Evolutionary conservation across 495 filamentous ascomycete species (phyloP), one percentile per base, ranked within the genome.

Genomic region (Penicillium mononematosum): DNA sequence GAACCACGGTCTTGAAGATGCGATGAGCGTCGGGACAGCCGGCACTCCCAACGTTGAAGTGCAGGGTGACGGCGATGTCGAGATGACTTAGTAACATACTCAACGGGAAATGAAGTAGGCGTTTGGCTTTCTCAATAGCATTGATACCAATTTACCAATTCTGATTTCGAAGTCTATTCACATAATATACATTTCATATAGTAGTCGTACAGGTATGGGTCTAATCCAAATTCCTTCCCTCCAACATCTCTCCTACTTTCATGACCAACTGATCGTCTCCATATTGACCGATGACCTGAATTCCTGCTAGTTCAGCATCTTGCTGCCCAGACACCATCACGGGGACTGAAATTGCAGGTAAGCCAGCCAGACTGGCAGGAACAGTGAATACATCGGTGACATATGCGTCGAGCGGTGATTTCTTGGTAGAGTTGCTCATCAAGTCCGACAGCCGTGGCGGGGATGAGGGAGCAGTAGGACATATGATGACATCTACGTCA

Each of bases 371-470:
- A 65, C 89, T 96, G 20, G 95, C 91, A 14, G 94, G 94, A 8
- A 98, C 94, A 0, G 94, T 98, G 70, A 97, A 90, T 14, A 96
- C 90, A 75, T 99, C 94, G 62, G 91, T 96, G 72, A 89, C 87
- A 65, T 96, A 98, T 2, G 82, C 80, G 65, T 85, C 76, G 43
- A 88, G 58, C 0, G 75, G 63, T 14, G 70, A 72, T 11, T 59
- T 50, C 5, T 42, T 48, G 7, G 50, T 58, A 47, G 70, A 70
- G n/a, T 64, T 36, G 51, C 70, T 66, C 52, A 70, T 70, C 6
- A 84, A 62, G 24, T 84, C 74, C 19, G 76, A 78, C 9, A 94
- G 66, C 38, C 66, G 72, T 3, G 94, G 94, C 5, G 95, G 84
- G 5, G 83, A 67, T 3, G 88, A 90, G 11, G 92, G 89, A 5